Conservation (phyloP, 2,329 filamentous ascomycete genomes). For the Fusarium sp. region DNA sequence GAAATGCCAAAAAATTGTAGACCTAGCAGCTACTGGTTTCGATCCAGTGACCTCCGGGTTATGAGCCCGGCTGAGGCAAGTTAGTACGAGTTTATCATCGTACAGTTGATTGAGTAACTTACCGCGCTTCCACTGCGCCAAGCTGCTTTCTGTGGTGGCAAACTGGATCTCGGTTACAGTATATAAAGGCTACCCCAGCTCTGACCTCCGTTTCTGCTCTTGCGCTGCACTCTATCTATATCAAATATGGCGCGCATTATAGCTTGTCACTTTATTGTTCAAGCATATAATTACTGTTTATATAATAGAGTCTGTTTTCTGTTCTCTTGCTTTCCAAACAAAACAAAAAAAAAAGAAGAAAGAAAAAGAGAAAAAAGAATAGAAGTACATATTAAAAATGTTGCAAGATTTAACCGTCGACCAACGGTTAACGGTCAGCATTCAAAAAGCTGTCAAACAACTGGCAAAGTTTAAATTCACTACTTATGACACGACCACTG, state of each 20-base stretch:
- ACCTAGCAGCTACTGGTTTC: slow-evolving; percentile 20
- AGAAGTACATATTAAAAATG: too few species aligned
- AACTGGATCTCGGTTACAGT: background rate
- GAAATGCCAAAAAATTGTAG: slow-evolving; percentile 1
- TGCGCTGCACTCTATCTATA: background rate
- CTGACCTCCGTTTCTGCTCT: background rate
- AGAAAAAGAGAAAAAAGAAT: too few species aligned
- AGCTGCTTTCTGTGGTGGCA: slow-evolving; percentile 34
- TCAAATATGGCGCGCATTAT: background rate
- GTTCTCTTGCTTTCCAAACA: too few species aligned
- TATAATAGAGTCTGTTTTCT: too few species aligned
- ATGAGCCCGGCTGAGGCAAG: slow-evolving; percentile 40
- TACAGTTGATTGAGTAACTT: slow-evolving; percentile 1
- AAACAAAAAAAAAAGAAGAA: too few species aligned
- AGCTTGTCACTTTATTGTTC: too few species aligned
- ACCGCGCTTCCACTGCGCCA: slow-evolving; percentile 42
- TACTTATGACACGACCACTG: too few species aligned
- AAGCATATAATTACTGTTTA: too few species aligned
- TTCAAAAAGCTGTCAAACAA: too few species aligned
- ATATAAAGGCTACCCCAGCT: background rate
- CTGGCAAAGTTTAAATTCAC: too few species aligned
- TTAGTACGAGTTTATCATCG: slow-evolving; percentile 5
- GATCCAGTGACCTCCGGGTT: slow-evolving; percentile 37
- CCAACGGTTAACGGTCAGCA: too few species aligned
- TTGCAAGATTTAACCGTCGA: too few species aligned